Evolutionary conservation across 148 eudicot species (phyloP).

Genomic region (Amaranthus cruentus): DNA sequence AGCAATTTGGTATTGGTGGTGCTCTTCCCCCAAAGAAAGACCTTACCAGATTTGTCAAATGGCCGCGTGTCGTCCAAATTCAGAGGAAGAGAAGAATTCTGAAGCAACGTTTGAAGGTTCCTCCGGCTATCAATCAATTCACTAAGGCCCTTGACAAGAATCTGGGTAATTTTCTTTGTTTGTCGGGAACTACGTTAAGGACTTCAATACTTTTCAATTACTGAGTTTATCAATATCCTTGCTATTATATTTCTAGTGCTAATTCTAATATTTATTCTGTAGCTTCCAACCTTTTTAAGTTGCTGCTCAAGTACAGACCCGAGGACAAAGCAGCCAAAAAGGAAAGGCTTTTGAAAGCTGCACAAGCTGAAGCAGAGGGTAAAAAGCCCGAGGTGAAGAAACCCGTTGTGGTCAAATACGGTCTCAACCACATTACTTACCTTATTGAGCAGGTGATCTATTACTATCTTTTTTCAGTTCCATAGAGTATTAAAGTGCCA

Average conservation of each 20-base stretch:
- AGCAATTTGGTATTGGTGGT: slow-evolving; percentile 56
- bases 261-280: too few species aligned
- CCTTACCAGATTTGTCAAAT: slow-evolving; percentile 41
- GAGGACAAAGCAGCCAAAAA: slow-evolving; percentile 56
- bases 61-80: slow-evolving; percentile 52
- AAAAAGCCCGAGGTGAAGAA: slow-evolving; percentile 49
- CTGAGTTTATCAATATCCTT: too few species aligned
- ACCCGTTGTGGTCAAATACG: slow-evolving; percentile 55
- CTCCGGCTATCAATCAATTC: slow-evolving; percentile 63
- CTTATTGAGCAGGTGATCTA: slow-evolving; percentile 37
- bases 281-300: slow-evolving; percentile 26
- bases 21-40: slow-evolving; percentile 65
- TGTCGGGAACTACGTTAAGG: too few species aligned
- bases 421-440: slow-evolving; percentile 53
- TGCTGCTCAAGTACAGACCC: slow-evolving; percentile 53
- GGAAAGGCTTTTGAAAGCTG: slow-evolving; percentile 45
- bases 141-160: slow-evolving; percentile 73
- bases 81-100: slow-evolving; percentile 64
- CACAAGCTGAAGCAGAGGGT: slow-evolving; percentile 51
- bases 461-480: too few species aligned
- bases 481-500: too few species aligned
- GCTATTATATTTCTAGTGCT: too few species aligned
- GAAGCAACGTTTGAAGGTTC: slow-evolving; percentile 72
- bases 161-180: slow-evolving; percentile 30
- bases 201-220: too few species aligned